phyloP scores from a whole-genome alignment of 1,284 basidiomycete species.

The Hortiboletus rubellus region DNA sequence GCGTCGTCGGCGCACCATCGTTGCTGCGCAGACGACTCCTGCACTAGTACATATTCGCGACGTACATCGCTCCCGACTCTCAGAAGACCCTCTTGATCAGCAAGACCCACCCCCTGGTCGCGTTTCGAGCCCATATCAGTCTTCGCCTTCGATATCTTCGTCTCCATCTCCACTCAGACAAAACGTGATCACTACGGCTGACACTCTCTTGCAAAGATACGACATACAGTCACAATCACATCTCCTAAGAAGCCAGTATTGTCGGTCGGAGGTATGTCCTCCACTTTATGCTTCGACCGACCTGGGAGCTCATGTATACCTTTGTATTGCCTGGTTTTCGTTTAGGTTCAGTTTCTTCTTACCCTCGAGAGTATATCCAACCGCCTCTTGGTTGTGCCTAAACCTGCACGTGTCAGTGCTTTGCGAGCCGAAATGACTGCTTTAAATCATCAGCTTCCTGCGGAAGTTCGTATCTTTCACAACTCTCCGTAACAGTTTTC shows the following conservation, averaged over 20 bases:
- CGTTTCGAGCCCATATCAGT: conserved; percentile 55
- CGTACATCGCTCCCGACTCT: conserved; percentile 54
- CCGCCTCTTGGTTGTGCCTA: conserved; percentile 88
- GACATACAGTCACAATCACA: conserved; percentile 66
- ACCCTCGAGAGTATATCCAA: conserved; percentile 93
- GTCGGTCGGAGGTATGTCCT: conserved; percentile 77
- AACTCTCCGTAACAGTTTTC: conserved; percentile 1
- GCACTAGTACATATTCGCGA: conserved; percentile 59
- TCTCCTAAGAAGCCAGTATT: conserved; percentile 87
- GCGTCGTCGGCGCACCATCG: conserved; percentile 47
- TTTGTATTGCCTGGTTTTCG: neutral
- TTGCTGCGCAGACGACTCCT: conserved; percentile 69
- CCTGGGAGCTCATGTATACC: conserved; percentile 1
- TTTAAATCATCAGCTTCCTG: conserved; percentile 94
- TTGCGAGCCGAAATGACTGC: conserved; percentile 94
- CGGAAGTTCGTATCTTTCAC: conserved; percentile 61
- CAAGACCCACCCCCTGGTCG: conserved; percentile 47
- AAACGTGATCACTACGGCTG: conserved; percentile 47
- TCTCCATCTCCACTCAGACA: conserved; percentile 47
- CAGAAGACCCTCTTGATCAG: conserved; percentile 74
- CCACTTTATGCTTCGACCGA: neutral
- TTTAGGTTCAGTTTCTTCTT: conserved; percentile 81
- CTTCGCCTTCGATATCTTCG: conserved; percentile 62
- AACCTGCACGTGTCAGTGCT: conserved; percentile 92
- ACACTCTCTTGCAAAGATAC: conserved; percentile 64